Evolutionary conservation across 2,329 filamentous ascomycete species (phyloP), one percentile per base, ranked within the genome.

Genomic region (Alternaria gansuensis): DNA sequence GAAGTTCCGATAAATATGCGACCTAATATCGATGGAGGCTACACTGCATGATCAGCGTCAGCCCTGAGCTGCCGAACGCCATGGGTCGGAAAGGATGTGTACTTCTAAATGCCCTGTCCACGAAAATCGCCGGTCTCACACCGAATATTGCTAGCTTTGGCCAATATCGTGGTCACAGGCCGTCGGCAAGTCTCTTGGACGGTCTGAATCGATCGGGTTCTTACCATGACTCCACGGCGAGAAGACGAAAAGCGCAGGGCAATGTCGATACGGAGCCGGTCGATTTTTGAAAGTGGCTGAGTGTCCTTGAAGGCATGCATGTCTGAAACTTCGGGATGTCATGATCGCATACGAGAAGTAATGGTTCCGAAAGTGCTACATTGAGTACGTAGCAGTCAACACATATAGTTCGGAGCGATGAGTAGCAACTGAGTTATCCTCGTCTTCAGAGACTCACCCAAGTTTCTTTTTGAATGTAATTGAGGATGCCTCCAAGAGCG

Each of bases 311-410:
- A 43, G 37, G 10, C 33, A 41, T 63, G 60, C 46, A 43, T 39
- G 34, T 60, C 50, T 55, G 50, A 60, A 54, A 63, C 54, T 31
- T 57, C 46, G 49, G 50, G 24, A 50, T 33, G 26, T 26, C 23
- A 59, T 51, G 49, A 62, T 55, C 44, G 37, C 37, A 28, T 34
- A 44, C 54, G 59, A 64, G 49, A 59, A 62, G 34, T 48, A 23
- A 36, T 23, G 9, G 37, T 55, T 24, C 57, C 46, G 51, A 55
- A 37, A 33, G 48, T 58, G 54, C 51, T 53, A 50, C 51, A 26
- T 41, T 55, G 51, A 58, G 48, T 48, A 39, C 36, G 45, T 37
- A 44, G 37, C 33, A 44, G 37, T 24, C 14, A 9, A 46, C 11
- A 40, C 39, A 55, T 55, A 58, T 49, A 43, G 45, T 29, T 50